Evolutionary conservation across 164 flowering plant genomes (phyloP), one percentile per base, ranked within the genome.

Genomic region (Macadamia integrifolia): DNA sequence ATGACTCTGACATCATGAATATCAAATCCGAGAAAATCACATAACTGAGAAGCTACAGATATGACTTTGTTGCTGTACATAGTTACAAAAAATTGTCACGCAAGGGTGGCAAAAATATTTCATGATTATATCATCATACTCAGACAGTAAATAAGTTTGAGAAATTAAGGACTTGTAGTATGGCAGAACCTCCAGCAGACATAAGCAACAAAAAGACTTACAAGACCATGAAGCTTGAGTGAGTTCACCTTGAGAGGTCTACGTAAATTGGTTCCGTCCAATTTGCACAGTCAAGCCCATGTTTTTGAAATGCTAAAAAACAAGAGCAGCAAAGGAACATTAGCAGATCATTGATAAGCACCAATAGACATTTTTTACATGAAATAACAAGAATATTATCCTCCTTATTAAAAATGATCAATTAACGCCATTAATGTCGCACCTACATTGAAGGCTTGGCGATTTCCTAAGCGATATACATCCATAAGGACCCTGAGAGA

Each of bases 271-370:
- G 96, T 70, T 87, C 85, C 11, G 83, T 80, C 97, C 97, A 91
- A 73, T 86, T 90, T 65, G 98, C 98, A 82, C 98, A 94, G 75
- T 94, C 98, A 77, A 94, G 81, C 44, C 93, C 96, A 69, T 90
- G 91, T 79, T 86, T 88, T 73, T 71, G 81, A 79, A 94, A 94
- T 76, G 96, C 97, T 94, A 77, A 58, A 66, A 44, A 18, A 6
- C 23, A 23, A 15, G 1, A 32, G 29, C 31, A 56, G 2, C 11
- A 44, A n/a, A 9, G 55, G 48, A 15, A 35, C 23, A 32, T 43
- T 14, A 58, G 52, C 46, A 32, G 32, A 32, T 60, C 42, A 23
- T 9, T 58, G 42, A 30, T 15, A 67, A 67, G n/a, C 14, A 17
- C 2, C 48, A 58, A 35, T 48, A 8, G 10, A 11, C 12, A 57